These are phyloP conservation scores for Leptodontidium sp. DNA, from an alignment of 2,329 filamentous ascomycete species.

Conservation along the genomic window DNA sequence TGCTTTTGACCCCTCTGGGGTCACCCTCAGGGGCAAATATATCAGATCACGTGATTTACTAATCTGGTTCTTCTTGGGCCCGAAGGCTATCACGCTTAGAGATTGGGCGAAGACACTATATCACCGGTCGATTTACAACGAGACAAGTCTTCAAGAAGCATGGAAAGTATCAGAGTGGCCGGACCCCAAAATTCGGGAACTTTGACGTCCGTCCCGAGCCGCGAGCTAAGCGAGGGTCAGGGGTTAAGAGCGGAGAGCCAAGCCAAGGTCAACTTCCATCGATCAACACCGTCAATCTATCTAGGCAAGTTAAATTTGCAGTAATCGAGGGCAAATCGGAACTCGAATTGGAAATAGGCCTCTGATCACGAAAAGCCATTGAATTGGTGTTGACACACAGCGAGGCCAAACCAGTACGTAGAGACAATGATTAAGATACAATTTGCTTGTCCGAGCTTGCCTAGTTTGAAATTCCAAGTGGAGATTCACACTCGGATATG, in stretches of 20 bases:
- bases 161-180: background rate
- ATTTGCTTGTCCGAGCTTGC: too few species aligned
- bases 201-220: constrained; percentile 21
- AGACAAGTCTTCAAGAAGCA: background rate
- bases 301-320: too few species aligned
- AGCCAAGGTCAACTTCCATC: constrained; percentile 2
- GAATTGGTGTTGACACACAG: too few species aligned
- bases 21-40: background rate
- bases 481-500: too few species aligned
- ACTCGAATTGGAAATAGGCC: constrained; percentile 12
- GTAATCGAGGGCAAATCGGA: constrained; percentile 17
- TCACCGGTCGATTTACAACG: background rate
- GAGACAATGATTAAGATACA: too few species aligned
- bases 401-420: too few species aligned
- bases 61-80: background rate
- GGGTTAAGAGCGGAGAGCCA: constrained; percentile 9
- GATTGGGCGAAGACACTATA: background rate
- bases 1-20: background rate
- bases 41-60: background rate
- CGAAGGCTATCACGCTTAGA: background rate
- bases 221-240: constrained; percentile 18
- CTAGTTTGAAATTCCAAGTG: too few species aligned
- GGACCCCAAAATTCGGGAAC: background rate
- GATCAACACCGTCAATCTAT: constrained; percentile 10
- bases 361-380: too few species aligned